Base-by-base conservation (phyloP, 1,284 basidiomycete species). In the Phellopilus nigrolimitatus region DNA sequence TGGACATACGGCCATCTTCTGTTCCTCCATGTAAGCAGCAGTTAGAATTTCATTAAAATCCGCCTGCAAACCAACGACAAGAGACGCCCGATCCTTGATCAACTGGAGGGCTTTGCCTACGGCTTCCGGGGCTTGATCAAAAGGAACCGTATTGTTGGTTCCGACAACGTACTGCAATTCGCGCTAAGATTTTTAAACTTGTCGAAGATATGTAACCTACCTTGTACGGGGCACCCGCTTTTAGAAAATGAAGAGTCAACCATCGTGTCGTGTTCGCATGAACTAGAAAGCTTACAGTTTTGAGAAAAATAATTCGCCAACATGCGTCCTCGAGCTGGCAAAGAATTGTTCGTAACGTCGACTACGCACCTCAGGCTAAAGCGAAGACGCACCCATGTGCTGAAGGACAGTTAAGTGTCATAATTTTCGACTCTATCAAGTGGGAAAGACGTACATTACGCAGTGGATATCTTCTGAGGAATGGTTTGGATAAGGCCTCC, bases 301-400 rank as follows among this genome's bases (percentile, higher is more conserved):
- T 90, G 87, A 9, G 87, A 89, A 60, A 89, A 90, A 62, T 90
- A 90, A 60, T 87, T 84, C 4, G 86, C 83, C 41, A 89, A 67
- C 13, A 89, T 65, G 2, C 72, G 66, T 4, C 87, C 86, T 45
- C 84, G 78, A 59, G 79, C 85, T 88, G 44, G 15, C 47, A 17
- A 19, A 21, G 9, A 19, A 56, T 56, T 42, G 27, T n/a, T n/a
- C 57, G 30, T 45, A 8, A 49, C 7, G 17, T 31, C 17, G 17
- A 4, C 21, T 45, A 19, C 34, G 3, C 7, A 8, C 8, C 15
- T 8, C 8, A n/a, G 19, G n/a, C 6, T n/a, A n/a, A 33, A 37
- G 19, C 33, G 12, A 33, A 46, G 6, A 43, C 61, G 47, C 70
- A 84, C 83, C 78, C 73, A 80, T 83, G 59, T 85, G 81, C 84